Evolutionary conservation across 352 stramenopile species (phyloP), one percentile per base, ranked within the genome.

Genomic region (Pythium angustatum): DNA sequence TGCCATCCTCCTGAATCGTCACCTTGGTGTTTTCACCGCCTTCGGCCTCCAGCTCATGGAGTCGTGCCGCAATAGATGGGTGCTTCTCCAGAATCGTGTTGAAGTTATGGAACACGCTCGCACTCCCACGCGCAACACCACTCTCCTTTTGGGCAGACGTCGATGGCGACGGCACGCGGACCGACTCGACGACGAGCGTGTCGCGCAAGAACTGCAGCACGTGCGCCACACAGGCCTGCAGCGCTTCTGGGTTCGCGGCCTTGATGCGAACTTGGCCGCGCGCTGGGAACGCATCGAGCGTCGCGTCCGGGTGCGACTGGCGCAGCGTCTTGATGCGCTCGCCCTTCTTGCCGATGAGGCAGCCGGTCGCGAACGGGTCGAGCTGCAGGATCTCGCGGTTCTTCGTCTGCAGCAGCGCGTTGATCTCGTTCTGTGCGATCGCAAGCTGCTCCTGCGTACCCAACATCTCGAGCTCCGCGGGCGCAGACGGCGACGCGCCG

Each of bases 321-420:
- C 85, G 85, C 58, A 93, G 65, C 15, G 81, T 44, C 44, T 91
- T 91, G 51, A 93, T 93, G 38, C 83, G 80, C 53, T 93, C 85
- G 31, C 85, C 85, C 68, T 93, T 93, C 44, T 88, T 89, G 10
- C 85, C 85, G 24, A 93, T 93, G 52, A 93, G 66, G 36, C 83
- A 91, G 1, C 78, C 78, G 3, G 77, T 82, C 2, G 85, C 75
- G 53, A 93, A 91, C 12, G 82, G 72, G 63, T 93, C 85, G 8
- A 93, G 65, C 47, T 90, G 78, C 55, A 93, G 50, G 12, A 93
- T 62, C n/a, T 87, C 74, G n/a, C 83, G 82, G 61, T 91, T 80
- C 57, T 87, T 70, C n/a, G 81, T 91, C 69, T 91, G 81, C 53
- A 93, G 64, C 36, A 93, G 75, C 54, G 68, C 70, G 54, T 91